Evolutionary conservation across 179 eudicot species (phyloP), one percentile per base, ranked within the genome.

Genomic region (Spinacia oleracea): DNA sequence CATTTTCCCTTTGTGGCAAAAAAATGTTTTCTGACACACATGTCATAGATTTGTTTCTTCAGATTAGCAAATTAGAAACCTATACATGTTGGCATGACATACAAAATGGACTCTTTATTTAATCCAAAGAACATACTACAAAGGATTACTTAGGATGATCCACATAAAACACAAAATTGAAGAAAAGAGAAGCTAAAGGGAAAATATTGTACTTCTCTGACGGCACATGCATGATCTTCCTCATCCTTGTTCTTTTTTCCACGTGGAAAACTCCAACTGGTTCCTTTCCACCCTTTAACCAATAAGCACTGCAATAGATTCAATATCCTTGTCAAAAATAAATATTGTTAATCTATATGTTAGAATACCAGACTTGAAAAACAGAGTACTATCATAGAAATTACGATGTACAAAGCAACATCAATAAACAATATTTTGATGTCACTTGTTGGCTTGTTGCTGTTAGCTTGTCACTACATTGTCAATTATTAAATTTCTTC

Each of bases 261-360:
- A 42, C 99, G 96, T 25, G 99, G 99, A 82, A 96, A 96, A 81
- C 99, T 96, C 99, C 99, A 96, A 81, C 98, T 94, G 62, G 94
- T 85, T 63, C 99, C 99, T 83, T 96, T 96, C 99, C 99, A 96
- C 50, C 99, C 99, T 85, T 96, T 96, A 62, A 96, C 99, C 63
- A 96, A 85, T 66, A 96, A 56, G 87, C 99, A 96, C 99, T 96
- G 91, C 85, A 82, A 40, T 72, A 70, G 20, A 75, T 15, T 8
- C 53, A 23, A 73, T 43, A 20, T 23, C 18, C 32, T 58, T 34
- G 70, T 66, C 51, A 74, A 74, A 69, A 25, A 55, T 7, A 51
- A 59, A n/a, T 34, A 12, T 7, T 21, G 14, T 11, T 60, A 12
- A 68, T 25, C 32, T 70, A 45, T 1, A 27, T 45, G 25, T 46